Evolutionary conservation across 257 asterid genomes (phyloP), one percentile per base, ranked within the genome.

Genomic region (Solanum arcanum): DNA sequence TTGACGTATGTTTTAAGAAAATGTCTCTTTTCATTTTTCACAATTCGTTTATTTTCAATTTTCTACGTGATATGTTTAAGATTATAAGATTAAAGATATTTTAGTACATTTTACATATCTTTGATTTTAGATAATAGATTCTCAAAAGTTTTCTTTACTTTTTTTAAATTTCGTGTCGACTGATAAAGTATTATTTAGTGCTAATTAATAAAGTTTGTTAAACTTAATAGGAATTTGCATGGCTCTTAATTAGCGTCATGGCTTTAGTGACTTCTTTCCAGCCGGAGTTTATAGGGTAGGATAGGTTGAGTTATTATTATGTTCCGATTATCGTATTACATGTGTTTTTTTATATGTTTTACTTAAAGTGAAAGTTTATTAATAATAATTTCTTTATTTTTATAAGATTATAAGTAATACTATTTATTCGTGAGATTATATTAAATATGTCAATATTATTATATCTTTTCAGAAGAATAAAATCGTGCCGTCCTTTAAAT

Each of bases 361-460:
- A 60, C 1, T 23, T 23, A 2, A 2, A 14, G 23, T 0, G 7
- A 60, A 6, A 9, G 33, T 62, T 5, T 62, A 10, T 62, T 5
- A 16, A n/a, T 10, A 62, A n/a, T 0, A n/a, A 1, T 11, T n/a
- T 62, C 2, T n/a, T 1, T 23, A 62, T 10, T 16, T n/a, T 62
- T 2, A n/a, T 62, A n/a, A 62, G 7, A 7, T 62, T 62, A 23
- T 1, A 3, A 3, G 14, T 23, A 62, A 10, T 3, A 1, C 25
- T 25, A 3, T 60, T 0, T 59, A 9, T 59, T 6, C 3, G 14
- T 23, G 69, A 23, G 7, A 60, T 60, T 9, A 21, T 1, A 60
- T 2, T 60, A 5, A 21, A 21, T 60, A 60, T 21, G 2, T 21
- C 1, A 60, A 10, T 60, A 21, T 59, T 21, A 0, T 66, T 66